Conservation (phyloP, 345 rosid species). For the Euphorbia peplus region DNA sequence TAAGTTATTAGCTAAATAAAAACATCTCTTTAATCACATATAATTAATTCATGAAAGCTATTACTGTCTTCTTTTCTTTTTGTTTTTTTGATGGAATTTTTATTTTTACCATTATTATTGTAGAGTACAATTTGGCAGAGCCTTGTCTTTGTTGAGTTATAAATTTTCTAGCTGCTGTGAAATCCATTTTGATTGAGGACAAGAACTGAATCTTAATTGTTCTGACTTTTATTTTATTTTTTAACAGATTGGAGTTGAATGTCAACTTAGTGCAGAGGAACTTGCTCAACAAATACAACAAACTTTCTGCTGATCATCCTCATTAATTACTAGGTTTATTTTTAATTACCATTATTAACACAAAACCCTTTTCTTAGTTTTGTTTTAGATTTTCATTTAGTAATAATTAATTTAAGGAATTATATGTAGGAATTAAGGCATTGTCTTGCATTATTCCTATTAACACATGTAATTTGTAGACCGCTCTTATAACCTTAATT, state of each 20-base stretch:
- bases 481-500: slow-evolving; percentile 2
- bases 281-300: slow-evolving; percentile 83
- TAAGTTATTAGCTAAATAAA: too few species aligned
- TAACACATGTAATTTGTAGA: slow-evolving; percentile 14
- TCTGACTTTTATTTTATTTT: not conserved
- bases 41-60: too few species aligned
- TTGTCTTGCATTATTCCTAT: slow-evolving; percentile 12
- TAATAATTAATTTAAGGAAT: slow-evolving; percentile 12
- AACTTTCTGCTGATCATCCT: slow-evolving; percentile 69
- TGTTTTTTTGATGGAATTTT: too few species aligned
- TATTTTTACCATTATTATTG: too few species aligned
- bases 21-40: too few species aligned
- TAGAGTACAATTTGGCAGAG: too few species aligned
- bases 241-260: slow-evolving; percentile 88
- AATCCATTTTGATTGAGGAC: not conserved
- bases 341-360: not conserved
- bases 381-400: not conserved
- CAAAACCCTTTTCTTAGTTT: not conserved
- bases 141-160: not conserved
- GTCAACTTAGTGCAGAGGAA: slow-evolving; percentile 94
- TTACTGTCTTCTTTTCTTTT: too few species aligned
- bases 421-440: not conserved
- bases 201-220: slow-evolving; percentile 12
- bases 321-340: not conserved
- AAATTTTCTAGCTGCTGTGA: not conserved